These are phyloP conservation scores for Opeltia flavorubescens DNA, from an alignment of 495 filamentous ascomycete species.

Conservation along the genomic window DNA sequence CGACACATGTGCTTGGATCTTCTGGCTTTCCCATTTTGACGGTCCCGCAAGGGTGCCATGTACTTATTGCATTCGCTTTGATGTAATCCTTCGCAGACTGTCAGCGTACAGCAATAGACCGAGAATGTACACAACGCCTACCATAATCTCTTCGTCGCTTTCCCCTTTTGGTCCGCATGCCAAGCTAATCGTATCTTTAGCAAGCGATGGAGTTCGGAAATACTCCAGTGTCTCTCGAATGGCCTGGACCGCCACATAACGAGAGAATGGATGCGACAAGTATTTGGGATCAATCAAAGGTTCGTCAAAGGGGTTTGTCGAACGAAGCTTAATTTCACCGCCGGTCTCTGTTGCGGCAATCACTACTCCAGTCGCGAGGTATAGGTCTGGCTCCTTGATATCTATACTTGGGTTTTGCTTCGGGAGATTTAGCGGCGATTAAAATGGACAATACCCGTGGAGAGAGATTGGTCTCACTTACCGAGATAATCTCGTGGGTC, in stretches of 20 bases:
- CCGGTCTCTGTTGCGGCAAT: constrained; percentile 19
- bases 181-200: constrained; percentile 28
- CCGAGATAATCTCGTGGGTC: constrained; percentile 28
- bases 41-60: constrained; percentile 75
- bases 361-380: constrained; percentile 20
- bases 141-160: constrained; percentile 42
- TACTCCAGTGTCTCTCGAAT: constrained; percentile 33
- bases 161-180: constrained; percentile 31
- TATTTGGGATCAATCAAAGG: constrained; percentile 44
- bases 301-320: constrained; percentile 36
- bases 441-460: too few species aligned
- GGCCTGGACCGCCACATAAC: constrained; percentile 37
- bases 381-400: constrained; percentile 24
- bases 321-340: constrained; percentile 41
- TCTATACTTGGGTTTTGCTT: constrained; percentile 53
- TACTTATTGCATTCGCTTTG: constrained; percentile 57
- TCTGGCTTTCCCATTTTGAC: constrained; percentile 65
- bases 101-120: constrained; percentile 5
- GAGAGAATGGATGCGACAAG: constrained; percentile 42
- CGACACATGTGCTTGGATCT: constrained; percentile 45
- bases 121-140: constrained; percentile 29
- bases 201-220: constrained; percentile 27
- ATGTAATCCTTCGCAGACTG: constrained; percentile 40
- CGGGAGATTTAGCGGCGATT: constrained; percentile 52
- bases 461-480: not conserved